Evolutionary conservation across 805 yeast genomes (phyloP).

Genomic region (Hanseniaspora taiwanica): DNA sequence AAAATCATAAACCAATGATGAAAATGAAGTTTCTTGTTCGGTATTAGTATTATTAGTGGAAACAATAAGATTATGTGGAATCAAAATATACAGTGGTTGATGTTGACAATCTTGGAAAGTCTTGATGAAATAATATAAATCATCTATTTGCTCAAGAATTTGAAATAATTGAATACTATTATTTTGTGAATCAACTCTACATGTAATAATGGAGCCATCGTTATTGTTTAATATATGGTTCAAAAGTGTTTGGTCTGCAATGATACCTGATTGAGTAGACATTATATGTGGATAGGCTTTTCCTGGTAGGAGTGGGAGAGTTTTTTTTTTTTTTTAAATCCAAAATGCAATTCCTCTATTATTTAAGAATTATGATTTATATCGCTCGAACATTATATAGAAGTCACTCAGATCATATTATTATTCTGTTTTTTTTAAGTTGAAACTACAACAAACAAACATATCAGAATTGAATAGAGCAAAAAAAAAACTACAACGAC

Average conservation of each 20-base stretch:
- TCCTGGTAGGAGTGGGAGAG: background rate
- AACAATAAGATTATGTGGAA: constrained; percentile 22
- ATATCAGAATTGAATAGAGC: too few species aligned
- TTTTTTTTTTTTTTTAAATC: background rate
- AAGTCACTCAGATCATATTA: too few species aligned
- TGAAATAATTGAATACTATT: constrained; percentile 20
- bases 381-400: too few species aligned
- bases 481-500: too few species aligned
- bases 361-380: too few species aligned
- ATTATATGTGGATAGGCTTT: constrained; percentile 24
- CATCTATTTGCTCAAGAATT: constrained; percentile 22
- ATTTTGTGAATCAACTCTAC: too few species aligned
- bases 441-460: too few species aligned
- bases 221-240: constrained; percentile 5
- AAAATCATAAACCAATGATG: constrained; percentile 33
- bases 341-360: background rate
- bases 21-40: constrained; percentile 2
- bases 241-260: constrained; percentile 18
- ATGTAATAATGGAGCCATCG: constrained; percentile 28
- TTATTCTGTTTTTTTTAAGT: too few species aligned
- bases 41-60: constrained; percentile 3
- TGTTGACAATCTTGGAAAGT: constrained; percentile 21
- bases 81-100: constrained; percentile 36
- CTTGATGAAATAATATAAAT: constrained; percentile 15
- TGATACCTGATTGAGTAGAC: constrained; percentile 60